Base-by-base conservation (phyloP, 2,329 filamentous ascomycete species). In the Ceratocystis cubensis region DNA sequence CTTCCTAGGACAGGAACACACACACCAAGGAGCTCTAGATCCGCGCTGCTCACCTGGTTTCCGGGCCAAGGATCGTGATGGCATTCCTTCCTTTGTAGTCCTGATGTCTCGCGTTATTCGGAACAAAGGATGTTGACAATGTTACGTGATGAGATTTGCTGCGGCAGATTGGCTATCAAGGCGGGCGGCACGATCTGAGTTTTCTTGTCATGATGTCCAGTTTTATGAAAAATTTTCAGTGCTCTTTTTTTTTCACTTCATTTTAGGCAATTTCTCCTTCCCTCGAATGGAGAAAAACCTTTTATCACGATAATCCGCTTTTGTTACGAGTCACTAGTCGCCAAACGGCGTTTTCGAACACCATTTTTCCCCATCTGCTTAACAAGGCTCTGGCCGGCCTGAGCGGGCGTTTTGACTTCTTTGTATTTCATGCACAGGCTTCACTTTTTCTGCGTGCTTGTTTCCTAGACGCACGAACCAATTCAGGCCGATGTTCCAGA, bases 81-180 rank as follows among this genome's bases (percentile, higher is more conserved):
- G 25, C 28, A 59, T 59, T 59, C 53, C 53, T 59, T 59, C 30
- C 53, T 33, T 59, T 59, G 53, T 59, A 41, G 53, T 59, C 53
- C 33, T 30, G 28, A 33, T 59, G 28, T 59, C 28, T 59, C 53
- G 28, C 53, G 53, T 59, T 59, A 30, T 17, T 30, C 5, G 22
- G 28, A 30, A 17, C 53, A 30, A 33, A 17, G 50, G 13, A 7
- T 59, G 48, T 57, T 59, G 53, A 30, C 25, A 17, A 28, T 20
- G 50, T 13, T 25, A 25, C 20, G 50, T 28, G 50, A 20, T 30
- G 28, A 30, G 30, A 22, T 6, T 6, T 33, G 3, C 17, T 57
- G 28, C 2, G 53, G 28, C 53, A 30, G 53, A 28, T 13, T 30
- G 53, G 53, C 53, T 33, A 25, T 3, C 33, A 13, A 22, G 22